phyloP scores from a whole-genome alignment of 2,329 filamentous ascomycete species.

The Elsinoe australis region DNA sequence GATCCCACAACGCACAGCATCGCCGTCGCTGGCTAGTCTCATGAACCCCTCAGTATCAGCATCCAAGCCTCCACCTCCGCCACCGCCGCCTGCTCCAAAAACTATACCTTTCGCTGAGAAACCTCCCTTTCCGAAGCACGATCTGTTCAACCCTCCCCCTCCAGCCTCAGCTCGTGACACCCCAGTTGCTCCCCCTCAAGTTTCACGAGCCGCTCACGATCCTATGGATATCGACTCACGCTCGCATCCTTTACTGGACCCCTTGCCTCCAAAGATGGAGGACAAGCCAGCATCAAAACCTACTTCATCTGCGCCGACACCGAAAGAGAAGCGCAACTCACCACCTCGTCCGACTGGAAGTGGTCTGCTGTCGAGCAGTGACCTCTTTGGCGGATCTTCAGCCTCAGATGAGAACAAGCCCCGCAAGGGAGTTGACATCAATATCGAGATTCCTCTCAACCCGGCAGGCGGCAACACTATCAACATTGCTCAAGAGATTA shows the following conservation, averaged over 20 bases:
- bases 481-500: slow-evolving; percentile 89
- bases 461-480: slow-evolving; percentile 83
- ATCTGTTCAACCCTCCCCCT: slow-evolving; percentile 18
- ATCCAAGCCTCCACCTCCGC: slow-evolving; percentile 22
- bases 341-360: slow-evolving; percentile 54
- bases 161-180: not conserved
- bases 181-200: not conserved
- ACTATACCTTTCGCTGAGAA: slow-evolving; percentile 21
- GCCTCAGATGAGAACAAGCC: slow-evolving; percentile 37
- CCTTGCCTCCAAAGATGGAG: not conserved
- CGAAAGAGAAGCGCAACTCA: slow-evolving; percentile 42
- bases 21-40: slow-evolving; percentile 83
- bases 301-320: slow-evolving; percentile 20
- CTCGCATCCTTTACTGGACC: slow-evolving; percentile 3
- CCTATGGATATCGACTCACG: slow-evolving; percentile 29
- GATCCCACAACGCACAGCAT: slow-evolving; percentile 50
- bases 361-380: slow-evolving; percentile 56
- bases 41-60: slow-evolving; percentile 44
- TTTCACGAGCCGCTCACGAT: slow-evolving; percentile 22
- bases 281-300: slow-evolving; percentile 15
- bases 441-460: slow-evolving; percentile 72
- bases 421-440: slow-evolving; percentile 62
- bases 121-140: not conserved
- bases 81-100: slow-evolving; percentile 23
- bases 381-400: slow-evolving; percentile 49